Conservation (phyloP, 345 rosid genomes). For the Hevea brasiliensis region DNA sequence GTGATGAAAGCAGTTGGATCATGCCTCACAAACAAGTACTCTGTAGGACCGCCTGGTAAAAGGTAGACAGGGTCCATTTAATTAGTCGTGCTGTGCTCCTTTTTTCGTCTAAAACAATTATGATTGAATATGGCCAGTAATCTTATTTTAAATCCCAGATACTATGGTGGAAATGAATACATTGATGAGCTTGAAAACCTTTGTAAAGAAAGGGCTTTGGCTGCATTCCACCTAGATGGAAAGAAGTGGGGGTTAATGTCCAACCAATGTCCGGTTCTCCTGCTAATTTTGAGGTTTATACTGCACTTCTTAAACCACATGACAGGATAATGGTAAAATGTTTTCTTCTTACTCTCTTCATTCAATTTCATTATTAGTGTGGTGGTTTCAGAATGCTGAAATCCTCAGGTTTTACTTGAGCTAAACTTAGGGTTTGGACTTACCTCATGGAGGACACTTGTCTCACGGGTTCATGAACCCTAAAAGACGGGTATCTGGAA, state of each 20-base stretch:
- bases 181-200: constrained; percentile 89
- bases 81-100: not conserved
- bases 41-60: constrained; percentile 94
- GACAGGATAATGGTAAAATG: constrained; percentile 76
- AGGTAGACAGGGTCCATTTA: too few species aligned
- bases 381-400: constrained; percentile 8
- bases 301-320: constrained; percentile 84
- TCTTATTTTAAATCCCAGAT: constrained; percentile 39
- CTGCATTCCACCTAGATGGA: constrained; percentile 70
- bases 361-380: not conserved
- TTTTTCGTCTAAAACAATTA: constrained; percentile 10
- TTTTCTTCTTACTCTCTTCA: not conserved
- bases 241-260: constrained; percentile 92
- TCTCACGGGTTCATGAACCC: constrained; percentile 98
- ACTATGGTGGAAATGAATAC: constrained; percentile 91
- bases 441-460: constrained; percentile 91
- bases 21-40: constrained; percentile 88
- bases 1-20: constrained; percentile 98
- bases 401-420: constrained; percentile 12
- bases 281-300: constrained; percentile 94
- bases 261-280: constrained; percentile 97
- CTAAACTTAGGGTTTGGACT: constrained; percentile 70
- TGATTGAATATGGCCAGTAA: not conserved
- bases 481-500: constrained; percentile 86
- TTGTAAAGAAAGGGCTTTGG: constrained; percentile 82